Evolutionary conservation across 2,329 filamentous ascomycete genomes (phyloP), one percentile per base, ranked within the genome.

Genomic region (Ophiocordyceps camponoti-leonardi): DNA sequence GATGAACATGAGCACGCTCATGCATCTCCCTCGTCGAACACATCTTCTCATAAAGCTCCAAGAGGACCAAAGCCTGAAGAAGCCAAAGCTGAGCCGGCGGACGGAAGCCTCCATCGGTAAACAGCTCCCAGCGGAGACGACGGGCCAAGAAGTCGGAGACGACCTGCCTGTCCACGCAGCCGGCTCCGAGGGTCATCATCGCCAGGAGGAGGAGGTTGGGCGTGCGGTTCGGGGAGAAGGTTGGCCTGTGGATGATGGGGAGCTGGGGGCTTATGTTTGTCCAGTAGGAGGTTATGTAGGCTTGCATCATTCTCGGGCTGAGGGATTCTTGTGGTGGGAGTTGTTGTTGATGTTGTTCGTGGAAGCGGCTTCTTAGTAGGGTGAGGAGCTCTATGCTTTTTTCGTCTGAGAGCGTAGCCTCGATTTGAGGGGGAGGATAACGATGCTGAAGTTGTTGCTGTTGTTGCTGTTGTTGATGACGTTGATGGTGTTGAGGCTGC

Each of bases 41-140:
- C 83, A 94, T 92, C 69, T 98, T 98, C 66, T 98, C 92, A 56
- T 94, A 96, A 0, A 94, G 67, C 60, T 98, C 92, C 13, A 96
- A 71, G 6, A 96, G 71, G 5, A 96, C 69, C 44, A 96, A 67
- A 1, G 90, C 81, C 60, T 96, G 92, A 65, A 96, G 96, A 0
- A 94, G 78, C 90, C 90, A 98, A 8, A 98, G 66, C 62, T 94
- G 94, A 10, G 90, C 90, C 0, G 92, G 90, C 1, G 92, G 88
- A 18, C 86, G 73, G 63, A 93, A 95, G 61, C 88, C 86, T 14
- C 75, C 72, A 58, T 95, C 83, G 72, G 88, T 92, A 58, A 96
- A 95, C 35, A 95, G 83, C 60, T 94, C 85, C 86, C 88, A 95
- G 46, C 92, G 77, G n/a, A 95, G 67, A 63, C 95, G 86, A 79